Conservation (phyloP, 106 monocot genomes). For the Dactylorhiza incarnata region DNA sequence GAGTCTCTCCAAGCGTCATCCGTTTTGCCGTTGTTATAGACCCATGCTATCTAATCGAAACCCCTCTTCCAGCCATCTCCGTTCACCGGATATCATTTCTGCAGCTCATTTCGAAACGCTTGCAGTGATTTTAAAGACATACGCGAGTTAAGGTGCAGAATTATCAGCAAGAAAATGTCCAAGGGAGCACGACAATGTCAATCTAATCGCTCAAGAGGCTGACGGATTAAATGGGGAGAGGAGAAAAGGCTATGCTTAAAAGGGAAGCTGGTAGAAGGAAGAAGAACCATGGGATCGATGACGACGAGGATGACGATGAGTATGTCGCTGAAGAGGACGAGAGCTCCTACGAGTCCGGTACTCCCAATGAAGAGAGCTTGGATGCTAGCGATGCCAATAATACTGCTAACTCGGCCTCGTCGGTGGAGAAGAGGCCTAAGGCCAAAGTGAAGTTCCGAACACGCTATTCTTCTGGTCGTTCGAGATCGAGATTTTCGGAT, state of each 20-base stretch:
- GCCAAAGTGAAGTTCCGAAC: slow-evolving; percentile 7
- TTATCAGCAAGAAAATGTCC: not conserved
- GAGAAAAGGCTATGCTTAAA: slow-evolving; percentile 17
- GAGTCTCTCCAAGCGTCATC: not conserved
- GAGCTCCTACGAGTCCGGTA: slow-evolving; percentile 21
- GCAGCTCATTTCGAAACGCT: not conserved
- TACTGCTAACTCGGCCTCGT: not conserved
- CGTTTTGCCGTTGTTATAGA: not conserved
- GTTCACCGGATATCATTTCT: not conserved
- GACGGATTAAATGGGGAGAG: slow-evolving; percentile 24
- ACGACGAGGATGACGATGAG: slow-evolving; percentile 37
- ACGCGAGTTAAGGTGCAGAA: not conserved
- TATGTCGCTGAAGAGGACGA: slow-evolving; percentile 36
- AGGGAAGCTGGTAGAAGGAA: slow-evolving; percentile 6
- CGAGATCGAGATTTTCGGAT: slow-evolving; percentile 30
- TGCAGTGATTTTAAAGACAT: not conserved
- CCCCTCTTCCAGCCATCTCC: not conserved
- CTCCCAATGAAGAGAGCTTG: slow-evolving; percentile 22
- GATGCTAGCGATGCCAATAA: slow-evolving; percentile 21
- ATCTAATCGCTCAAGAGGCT: not conserved
- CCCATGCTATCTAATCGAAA: not conserved
- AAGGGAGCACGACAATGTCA: not conserved
- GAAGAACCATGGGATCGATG: slow-evolving; percentile 25
- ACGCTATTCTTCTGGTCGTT: not conserved
- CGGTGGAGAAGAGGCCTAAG: slow-evolving; percentile 7